Evolutionary conservation across 2,329 filamentous ascomycete genomes (phyloP).

Genomic region (Rhexocercosporidium sp.): DNA sequence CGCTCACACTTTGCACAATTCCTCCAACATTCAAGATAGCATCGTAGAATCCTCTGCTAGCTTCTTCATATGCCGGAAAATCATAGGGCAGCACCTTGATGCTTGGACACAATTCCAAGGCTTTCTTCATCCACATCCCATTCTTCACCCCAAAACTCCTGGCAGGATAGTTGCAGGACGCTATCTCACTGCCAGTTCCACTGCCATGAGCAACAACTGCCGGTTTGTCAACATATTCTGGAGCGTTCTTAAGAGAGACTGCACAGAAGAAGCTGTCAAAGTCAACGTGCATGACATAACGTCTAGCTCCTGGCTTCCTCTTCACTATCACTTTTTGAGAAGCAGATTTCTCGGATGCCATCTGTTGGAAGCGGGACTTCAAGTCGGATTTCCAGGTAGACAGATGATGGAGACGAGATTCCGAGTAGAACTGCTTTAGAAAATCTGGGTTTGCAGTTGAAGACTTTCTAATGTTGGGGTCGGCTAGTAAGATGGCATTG

Average conservation of each 20-base stretch:
- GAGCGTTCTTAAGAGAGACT: conserved; percentile 80
- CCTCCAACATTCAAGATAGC: conserved; percentile 80
- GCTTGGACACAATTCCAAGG: conserved; percentile 80
- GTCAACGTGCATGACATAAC: conserved; percentile 93
- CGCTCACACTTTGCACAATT: conserved; percentile 91
- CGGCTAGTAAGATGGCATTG: conserved; percentile 81
- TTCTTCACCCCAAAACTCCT: conserved; percentile 88
- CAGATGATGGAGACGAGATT: conserved; percentile 92
- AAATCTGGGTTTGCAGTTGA: conserved; percentile 94
- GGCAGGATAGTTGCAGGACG: conserved; percentile 95
- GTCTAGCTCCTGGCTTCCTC: conserved; percentile 65
- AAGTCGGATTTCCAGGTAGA: conserved; percentile 97
- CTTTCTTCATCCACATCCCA: conserved; percentile 99
- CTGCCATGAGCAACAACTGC: conserved; percentile 87
- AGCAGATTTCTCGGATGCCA: conserved; percentile 71
- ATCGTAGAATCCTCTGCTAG: conserved; percentile 86
- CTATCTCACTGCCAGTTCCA: conserved; percentile 89
- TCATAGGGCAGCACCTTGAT: conserved; percentile 94
- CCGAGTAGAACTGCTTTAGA: conserved; percentile 90
- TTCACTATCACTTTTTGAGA: conserved; percentile 54
- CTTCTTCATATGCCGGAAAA: conserved; percentile 92
- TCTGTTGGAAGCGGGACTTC: conserved; percentile 83
- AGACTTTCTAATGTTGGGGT: conserved; percentile 85
- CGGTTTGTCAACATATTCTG: conserved; percentile 78
- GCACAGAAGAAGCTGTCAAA: conserved; percentile 99